A percentile compares a stretch with the other conserved stretches of the same genome.
Evolutionary conservation across 805 yeast species (phyloP).

Genomic region (Lipomyces orientalis): DNA sequence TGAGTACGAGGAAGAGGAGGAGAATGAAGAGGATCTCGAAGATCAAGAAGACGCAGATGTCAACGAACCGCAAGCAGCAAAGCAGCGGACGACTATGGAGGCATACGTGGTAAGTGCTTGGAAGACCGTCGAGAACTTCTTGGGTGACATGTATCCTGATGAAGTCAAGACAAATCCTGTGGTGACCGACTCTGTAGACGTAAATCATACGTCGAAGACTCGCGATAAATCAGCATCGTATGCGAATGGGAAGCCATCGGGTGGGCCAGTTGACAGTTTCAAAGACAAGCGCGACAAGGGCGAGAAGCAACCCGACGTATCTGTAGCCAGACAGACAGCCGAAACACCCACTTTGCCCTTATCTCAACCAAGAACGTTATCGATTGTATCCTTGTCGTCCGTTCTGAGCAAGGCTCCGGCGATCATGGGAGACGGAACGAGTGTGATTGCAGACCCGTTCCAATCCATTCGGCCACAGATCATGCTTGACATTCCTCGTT

Average conservation of each 20-base stretch:
- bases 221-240: background rate
- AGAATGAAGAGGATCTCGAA: background rate
- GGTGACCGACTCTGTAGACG: background rate
- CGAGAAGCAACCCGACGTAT: background rate
- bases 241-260: background rate
- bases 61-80: background rate
- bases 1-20: conserved; percentile 7
- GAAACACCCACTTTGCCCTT: background rate
- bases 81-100: background rate
- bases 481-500: conserved; percentile 23
- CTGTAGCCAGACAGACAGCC: background rate
- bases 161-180: background rate
- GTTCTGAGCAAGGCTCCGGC: background rate
- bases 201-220: background rate
- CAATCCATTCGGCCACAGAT: conserved; percentile 18
- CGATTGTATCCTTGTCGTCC: background rate
- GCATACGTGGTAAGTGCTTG: background rate
- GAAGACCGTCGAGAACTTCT: background rate
- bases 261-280: background rate
- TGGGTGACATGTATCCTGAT: background rate
- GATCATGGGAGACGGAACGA: conserved; percentile 17
- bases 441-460: conserved; percentile 32
- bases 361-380: background rate
- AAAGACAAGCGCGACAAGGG: background rate
- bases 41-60: background rate